Evolutionary conservation across 2,329 filamentous ascomycete genomes (phyloP).

Genomic region (Parafenestella ontariensis): DNA sequence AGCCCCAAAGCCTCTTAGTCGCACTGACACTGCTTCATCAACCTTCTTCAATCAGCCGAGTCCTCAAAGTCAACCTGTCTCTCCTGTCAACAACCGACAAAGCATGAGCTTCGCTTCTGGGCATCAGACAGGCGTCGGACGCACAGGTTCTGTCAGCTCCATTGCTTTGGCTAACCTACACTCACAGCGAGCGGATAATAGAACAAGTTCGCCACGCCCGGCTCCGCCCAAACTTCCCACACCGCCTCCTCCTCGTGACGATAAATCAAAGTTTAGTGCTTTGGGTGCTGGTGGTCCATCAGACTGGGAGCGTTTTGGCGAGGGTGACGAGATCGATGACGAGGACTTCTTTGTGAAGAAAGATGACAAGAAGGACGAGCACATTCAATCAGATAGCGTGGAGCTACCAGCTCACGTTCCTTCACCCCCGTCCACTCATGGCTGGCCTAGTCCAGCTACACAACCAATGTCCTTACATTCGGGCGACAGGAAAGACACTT

Average conservation of each 20-base stretch:
- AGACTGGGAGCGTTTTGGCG: conserved; percentile 49
- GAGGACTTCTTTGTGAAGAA: conserved; percentile 44
- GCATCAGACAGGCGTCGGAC: conserved; percentile 22
- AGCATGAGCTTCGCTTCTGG: conserved; percentile 33
- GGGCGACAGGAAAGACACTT: conserved; percentile 27
- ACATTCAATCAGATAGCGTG: conserved; percentile 32
- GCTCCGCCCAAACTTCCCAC: conserved; percentile 23
- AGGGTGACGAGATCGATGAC: conserved; percentile 44
- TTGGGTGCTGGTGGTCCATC: conserved; percentile 45
- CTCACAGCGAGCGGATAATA: conserved; percentile 31
- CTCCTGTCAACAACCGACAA: conserved; percentile 38
- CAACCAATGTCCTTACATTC: conserved; percentile 22
- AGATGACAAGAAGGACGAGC: conserved; percentile 17
- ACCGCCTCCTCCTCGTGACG: conserved; percentile 35
- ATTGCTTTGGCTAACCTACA: conserved; percentile 40
- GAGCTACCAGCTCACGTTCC: conserved; percentile 38
- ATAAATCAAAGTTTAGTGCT: conserved; percentile 40
- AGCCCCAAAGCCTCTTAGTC: conserved; percentile 35
- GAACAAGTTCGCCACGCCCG: conserved; percentile 35
- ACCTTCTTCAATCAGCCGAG: conserved; percentile 35
- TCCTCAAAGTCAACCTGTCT: conserved; percentile 42
- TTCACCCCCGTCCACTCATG: conserved; percentile 33
- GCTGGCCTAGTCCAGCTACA: conserved; percentile 42
- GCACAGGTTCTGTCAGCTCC: conserved; percentile 42
- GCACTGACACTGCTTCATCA: conserved; percentile 31